Percentiles rank a stretch among this genome's conserved stretches.
These are phyloP conservation scores for Colletotrichum orchidophilum DNA, from an alignment of 2,329 filamentous ascomycete species.

Conservation along the genomic window DNA sequence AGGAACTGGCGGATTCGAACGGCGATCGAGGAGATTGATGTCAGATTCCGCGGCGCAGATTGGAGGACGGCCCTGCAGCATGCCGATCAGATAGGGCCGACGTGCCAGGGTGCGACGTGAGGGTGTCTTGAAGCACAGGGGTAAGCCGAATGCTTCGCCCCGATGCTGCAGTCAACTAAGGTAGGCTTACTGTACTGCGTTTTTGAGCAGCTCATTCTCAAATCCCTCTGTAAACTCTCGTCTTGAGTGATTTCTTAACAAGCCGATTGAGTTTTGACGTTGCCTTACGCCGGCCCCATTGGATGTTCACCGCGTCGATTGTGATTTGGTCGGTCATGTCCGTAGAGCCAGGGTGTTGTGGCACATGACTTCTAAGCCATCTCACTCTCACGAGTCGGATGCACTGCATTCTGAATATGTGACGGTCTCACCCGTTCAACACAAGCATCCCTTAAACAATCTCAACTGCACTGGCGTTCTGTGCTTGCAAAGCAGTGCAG, in stretches of 20 bases:
- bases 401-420: neutral
- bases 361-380: neutral
- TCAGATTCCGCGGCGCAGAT: neutral
- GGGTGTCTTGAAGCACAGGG: neutral
- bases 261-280: neutral
- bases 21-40: constrained; percentile 7
- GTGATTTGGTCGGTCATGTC: neutral
- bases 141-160: constrained; percentile 12
- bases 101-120: neutral
- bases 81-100: constrained; percentile 11
- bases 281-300: neutral
- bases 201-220: neutral
- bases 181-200: neutral
- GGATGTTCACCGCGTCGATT: neutral
- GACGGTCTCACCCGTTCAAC: too few species aligned
- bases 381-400: neutral
- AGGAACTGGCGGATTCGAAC: neutral
- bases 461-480: neutral
- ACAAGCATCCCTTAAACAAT: neutral
- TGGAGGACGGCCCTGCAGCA: neutral
- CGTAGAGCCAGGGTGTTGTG: neutral
- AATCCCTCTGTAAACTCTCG: neutral
- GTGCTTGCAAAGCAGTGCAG: neutral
- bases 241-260: neutral
- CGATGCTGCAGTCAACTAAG: constrained; percentile 4